These are phyloP conservation scores for Camellia lanceoleosa DNA, from an alignment of 148 eudicot genomes.

Conservation along the genomic window DNA sequence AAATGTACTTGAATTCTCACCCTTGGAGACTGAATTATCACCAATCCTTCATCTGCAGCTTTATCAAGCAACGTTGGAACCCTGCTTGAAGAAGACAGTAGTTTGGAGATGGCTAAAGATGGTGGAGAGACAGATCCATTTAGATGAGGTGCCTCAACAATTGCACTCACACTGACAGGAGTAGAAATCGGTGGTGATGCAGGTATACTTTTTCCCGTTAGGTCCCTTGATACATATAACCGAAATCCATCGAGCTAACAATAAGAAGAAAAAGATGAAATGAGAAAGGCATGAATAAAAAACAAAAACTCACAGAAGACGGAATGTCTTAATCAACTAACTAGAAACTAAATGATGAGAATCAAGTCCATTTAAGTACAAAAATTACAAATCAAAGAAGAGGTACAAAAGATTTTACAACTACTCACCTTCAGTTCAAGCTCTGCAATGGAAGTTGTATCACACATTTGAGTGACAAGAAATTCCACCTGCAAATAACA, in stretches of 20 bases:
- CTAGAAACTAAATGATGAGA: not conserved
- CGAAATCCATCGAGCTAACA: conserved; percentile 80
- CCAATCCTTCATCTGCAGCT: conserved; percentile 77
- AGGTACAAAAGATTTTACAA: not conserved
- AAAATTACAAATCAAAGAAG: not conserved
- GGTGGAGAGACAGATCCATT: conserved; percentile 59
- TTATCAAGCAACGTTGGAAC: conserved; percentile 44
- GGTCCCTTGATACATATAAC: conserved; percentile 62
- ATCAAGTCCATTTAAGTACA: not conserved
- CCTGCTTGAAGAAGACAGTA: conserved; percentile 36
- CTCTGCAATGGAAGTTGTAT: conserved; percentile 78
- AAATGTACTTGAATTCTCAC: conserved; percentile 35
- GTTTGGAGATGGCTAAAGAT: conserved; percentile 60
- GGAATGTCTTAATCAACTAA: conserved; percentile 4
- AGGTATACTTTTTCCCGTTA: conserved; percentile 36
- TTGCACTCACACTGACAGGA: conserved; percentile 36
- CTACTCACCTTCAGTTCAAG: conserved; percentile 79
- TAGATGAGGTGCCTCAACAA: conserved; percentile 36
- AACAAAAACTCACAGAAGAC: conserved; percentile 11
- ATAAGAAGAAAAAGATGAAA: conserved; percentile 6
- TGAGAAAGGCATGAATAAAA: not conserved
- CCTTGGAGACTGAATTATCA: conserved; percentile 70
- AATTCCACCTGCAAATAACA: conserved; percentile 60
- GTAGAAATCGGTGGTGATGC: conserved; percentile 39
- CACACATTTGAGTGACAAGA: conserved; percentile 70